Conservation (phyloP, 2,329 filamentous ascomycete species). For the Phaeomoniella chlamydospora region DNA sequence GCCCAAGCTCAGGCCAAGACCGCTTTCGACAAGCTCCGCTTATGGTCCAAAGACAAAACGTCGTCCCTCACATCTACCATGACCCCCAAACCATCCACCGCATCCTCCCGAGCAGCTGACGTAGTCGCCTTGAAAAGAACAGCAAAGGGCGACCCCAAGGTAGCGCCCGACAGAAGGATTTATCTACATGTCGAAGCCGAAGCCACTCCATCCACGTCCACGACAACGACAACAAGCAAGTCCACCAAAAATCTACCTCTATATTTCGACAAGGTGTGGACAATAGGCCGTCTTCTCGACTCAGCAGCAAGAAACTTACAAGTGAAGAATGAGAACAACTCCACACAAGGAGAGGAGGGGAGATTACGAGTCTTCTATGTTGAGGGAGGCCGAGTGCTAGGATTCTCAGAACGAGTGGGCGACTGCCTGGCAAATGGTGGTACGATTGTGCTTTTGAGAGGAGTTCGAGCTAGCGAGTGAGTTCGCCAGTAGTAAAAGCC, state of each 20-base stretch:
- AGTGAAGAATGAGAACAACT: constrained; percentile 31
- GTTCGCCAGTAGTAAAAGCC: no score
- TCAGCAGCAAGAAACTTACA: constrained; percentile 26
- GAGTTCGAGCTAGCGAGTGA: constrained; percentile 58
- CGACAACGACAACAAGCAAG: constrained; percentile 47
- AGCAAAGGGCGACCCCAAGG: constrained; percentile 78
- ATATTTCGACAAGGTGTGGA: constrained; percentile 75
- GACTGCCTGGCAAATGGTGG: constrained; percentile 63
- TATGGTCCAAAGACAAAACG: constrained; percentile 67
- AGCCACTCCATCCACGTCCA: constrained; percentile 41
- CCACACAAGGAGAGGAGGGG: constrained; percentile 40
- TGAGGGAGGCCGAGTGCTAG: constrained; percentile 71
- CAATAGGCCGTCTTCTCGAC: constrained; percentile 53
- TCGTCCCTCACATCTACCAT: constrained; percentile 49
- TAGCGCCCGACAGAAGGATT: constrained; percentile 69
- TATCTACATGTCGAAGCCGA: constrained; percentile 87
- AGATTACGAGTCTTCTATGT: constrained; percentile 84
- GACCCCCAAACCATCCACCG: constrained; percentile 44
- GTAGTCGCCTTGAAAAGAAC: constrained; percentile 69
- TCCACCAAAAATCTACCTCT: constrained; percentile 56
- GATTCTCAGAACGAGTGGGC: constrained; percentile 78
- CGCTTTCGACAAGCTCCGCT: constrained; percentile 62
- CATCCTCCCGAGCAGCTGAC: constrained; percentile 40
- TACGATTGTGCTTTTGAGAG: constrained; percentile 75
- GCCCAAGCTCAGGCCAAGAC: constrained; percentile 30